Percentiles rank a stretch among this genome's conserved stretches.
phyloP scores from a whole-genome alignment of 495 filamentous ascomycete genomes.

The Aspergillus saccharolyticus region DNA sequence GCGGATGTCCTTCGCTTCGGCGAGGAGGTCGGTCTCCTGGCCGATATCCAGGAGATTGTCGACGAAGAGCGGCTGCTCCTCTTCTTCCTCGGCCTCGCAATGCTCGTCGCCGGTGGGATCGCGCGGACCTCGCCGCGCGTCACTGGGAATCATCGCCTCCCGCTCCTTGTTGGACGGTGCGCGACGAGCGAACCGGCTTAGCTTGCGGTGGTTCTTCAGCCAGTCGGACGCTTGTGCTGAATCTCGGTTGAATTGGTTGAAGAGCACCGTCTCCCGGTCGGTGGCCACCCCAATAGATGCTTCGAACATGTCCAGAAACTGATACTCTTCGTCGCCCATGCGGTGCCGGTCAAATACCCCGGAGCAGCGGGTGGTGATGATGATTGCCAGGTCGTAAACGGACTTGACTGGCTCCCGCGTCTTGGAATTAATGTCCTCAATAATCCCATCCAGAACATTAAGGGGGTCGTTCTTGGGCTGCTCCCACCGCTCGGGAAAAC shows the following conservation, averaged over 20 bases:
- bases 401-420: slow-evolving; percentile 58
- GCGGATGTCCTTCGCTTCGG: slow-evolving; percentile 66
- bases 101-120: slow-evolving; percentile 5
- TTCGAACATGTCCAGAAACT: slow-evolving; percentile 72
- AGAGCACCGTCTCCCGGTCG: slow-evolving; percentile 58
- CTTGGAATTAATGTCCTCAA: slow-evolving; percentile 64
- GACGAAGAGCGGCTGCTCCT: slow-evolving; percentile 48
- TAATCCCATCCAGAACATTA: slow-evolving; percentile 61
- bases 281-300: slow-evolving; percentile 60
- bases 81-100: slow-evolving; percentile 20
- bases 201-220: slow-evolving; percentile 55
- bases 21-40: slow-evolving; percentile 58
- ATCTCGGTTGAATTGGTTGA: slow-evolving; percentile 58
- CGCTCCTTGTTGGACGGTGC: slow-evolving; percentile 24
- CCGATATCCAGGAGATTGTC: slow-evolving; percentile 65
- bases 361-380: slow-evolving; percentile 61
- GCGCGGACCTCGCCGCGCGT: slow-evolving; percentile 1
- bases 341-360: slow-evolving; percentile 62
- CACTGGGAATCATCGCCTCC: neutral
- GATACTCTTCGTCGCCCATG: slow-evolving; percentile 57
- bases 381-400: slow-evolving; percentile 59
- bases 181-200: slow-evolving; percentile 37
- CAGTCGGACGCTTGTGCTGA: slow-evolving; percentile 56
- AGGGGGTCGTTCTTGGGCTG: slow-evolving; percentile 64
- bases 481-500: slow-evolving; percentile 66